Conservation (phyloP, 257 asterid species). For the Linderniella brevidens region DNA sequence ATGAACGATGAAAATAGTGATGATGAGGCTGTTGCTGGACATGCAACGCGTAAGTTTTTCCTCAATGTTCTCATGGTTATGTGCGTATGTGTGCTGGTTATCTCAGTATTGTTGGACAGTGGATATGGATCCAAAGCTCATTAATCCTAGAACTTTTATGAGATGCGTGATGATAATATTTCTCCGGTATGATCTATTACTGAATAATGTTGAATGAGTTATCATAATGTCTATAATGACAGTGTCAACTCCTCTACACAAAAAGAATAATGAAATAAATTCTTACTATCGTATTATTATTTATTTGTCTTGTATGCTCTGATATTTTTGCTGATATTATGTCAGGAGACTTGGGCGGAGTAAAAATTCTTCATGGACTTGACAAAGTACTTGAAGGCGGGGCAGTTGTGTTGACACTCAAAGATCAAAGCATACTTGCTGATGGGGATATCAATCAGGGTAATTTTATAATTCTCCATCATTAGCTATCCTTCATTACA, state of each 20-base stretch:
- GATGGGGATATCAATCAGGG: slow-evolving; percentile 81
- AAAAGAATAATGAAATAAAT: not conserved
- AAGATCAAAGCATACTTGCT: slow-evolving; percentile 88
- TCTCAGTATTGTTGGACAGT: no score
- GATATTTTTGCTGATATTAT: slow-evolving; percentile 3
- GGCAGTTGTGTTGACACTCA: slow-evolving; percentile 83
- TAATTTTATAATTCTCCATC: slow-evolving; percentile 14
- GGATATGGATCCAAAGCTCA: no score
- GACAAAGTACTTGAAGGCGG: slow-evolving; percentile 95
- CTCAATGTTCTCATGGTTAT: slow-evolving; percentile 1
- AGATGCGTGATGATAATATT: no score
- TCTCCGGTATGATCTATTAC: no score
- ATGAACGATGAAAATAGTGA: slow-evolving; percentile 68
- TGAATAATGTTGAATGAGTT: no score
- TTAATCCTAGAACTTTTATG: no score
- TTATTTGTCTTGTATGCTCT: not conserved
- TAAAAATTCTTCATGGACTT: slow-evolving; percentile 79
- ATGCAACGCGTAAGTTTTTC: slow-evolving; percentile 29
- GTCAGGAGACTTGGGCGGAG: slow-evolving; percentile 56
- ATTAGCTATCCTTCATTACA: slow-evolving; percentile 9
- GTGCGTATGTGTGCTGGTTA: no score
- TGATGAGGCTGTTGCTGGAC: slow-evolving; percentile 34
- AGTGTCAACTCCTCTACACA: not conserved
- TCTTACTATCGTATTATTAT: not conserved
- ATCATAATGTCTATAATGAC: no score